These are phyloP conservation scores for Trichosporon inkin DNA, from an alignment of 1,284 basidiomycete genomes.

Conservation along the genomic window DNA sequence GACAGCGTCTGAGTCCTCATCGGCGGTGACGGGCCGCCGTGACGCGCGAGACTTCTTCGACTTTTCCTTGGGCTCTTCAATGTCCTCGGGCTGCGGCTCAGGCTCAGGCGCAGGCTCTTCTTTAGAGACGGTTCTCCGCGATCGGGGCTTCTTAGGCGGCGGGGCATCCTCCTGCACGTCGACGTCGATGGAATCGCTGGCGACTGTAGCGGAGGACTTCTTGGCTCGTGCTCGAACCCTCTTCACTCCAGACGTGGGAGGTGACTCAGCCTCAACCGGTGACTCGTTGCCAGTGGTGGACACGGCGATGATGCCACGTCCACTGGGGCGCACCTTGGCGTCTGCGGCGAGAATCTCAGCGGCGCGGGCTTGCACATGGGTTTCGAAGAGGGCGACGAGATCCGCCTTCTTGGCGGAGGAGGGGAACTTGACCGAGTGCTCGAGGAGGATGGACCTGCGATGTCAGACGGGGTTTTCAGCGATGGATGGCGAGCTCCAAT, in stretches of 20 bases:
- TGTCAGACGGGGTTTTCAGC: slow-evolving; percentile 8
- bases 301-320: slow-evolving; percentile 43
- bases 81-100: not conserved
- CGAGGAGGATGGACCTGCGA: slow-evolving; percentile 37
- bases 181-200: not conserved
- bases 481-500: not conserved
- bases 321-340: slow-evolving; percentile 38
- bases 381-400: slow-evolving; percentile 73
- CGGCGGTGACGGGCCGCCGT: not conserved
- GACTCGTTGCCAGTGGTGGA: slow-evolving; percentile 26
- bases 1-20: not conserved
- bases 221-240: slow-evolving; percentile 24
- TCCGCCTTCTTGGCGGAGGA: slow-evolving; percentile 79
- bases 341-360: slow-evolving; percentile 49
- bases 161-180: slow-evolving; percentile 15
- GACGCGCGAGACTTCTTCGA: not conserved
- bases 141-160: slow-evolving; percentile 21
- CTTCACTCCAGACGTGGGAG: slow-evolving; percentile 26
- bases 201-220: slow-evolving; percentile 16
- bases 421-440: slow-evolving; percentile 73
- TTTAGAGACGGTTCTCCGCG: slow-evolving; percentile 3
- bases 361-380: slow-evolving; percentile 64
- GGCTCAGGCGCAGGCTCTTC: not conserved
- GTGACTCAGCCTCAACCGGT: slow-evolving; percentile 1
- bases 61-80: not conserved